Evolutionary conservation across 495 filamentous ascomycete genomes (phyloP).

Genomic region (Aspergillus biplanus): DNA sequence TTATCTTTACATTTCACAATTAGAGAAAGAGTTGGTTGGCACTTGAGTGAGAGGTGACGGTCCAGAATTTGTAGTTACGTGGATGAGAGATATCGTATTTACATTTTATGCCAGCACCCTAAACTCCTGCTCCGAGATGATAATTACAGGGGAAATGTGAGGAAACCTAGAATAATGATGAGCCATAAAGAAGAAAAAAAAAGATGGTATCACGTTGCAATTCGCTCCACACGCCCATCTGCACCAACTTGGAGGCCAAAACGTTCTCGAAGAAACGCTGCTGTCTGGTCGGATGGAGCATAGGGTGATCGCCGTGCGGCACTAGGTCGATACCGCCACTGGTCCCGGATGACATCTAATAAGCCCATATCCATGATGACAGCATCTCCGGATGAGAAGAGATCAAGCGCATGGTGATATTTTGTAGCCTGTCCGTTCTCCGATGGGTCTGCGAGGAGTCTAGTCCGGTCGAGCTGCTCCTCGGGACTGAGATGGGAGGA

Average conservation of each 20-base stretch:
- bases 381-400: constrained; percentile 68
- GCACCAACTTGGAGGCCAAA: constrained; percentile 47
- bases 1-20: background rate
- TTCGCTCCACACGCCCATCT: constrained; percentile 44
- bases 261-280: constrained; percentile 47
- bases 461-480: constrained; percentile 48
- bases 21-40: background rate
- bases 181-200: constrained; percentile 20
- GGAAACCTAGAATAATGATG: background rate
- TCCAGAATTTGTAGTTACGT: too few species aligned
- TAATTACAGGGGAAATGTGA: background rate
- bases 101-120: background rate
- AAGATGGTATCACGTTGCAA: constrained; percentile 25
- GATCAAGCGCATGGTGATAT: constrained; percentile 56
- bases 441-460: constrained; percentile 48
- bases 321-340: constrained; percentile 53
- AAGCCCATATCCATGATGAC: constrained; percentile 71
- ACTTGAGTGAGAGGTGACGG: too few species aligned
- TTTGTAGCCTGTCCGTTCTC: constrained; percentile 36
- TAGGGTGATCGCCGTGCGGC: constrained; percentile 32
- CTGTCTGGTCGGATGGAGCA: constrained; percentile 42
- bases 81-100: background rate
- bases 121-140: background rate
- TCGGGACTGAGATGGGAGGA: constrained; percentile 28
- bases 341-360: constrained; percentile 64